phyloP scores from a whole-genome alignment of 139 green algal genomes.

The Chlamydomonas schloesseri region DNA sequence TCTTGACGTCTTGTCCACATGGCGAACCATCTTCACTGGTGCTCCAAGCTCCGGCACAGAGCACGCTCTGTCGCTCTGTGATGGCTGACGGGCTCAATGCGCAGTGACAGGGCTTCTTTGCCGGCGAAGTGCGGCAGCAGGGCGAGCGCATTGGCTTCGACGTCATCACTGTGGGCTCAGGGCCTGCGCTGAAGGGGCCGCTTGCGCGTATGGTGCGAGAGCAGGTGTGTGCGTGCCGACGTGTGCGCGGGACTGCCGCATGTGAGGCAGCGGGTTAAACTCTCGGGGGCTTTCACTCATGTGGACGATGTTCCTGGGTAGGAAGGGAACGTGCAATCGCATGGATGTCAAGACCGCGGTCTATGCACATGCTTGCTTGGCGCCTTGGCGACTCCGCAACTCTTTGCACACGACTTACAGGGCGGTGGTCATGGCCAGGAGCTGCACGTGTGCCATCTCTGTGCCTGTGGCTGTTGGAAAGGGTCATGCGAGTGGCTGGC shows the following conservation, averaged over 20 bases:
- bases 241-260: neutral
- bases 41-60: conserved; percentile 51
- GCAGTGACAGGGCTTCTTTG: conserved; percentile 37
- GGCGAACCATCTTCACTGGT: conserved; percentile 55
- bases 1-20: too few relatives aligned
- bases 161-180: conserved; percentile 32
- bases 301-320: too few relatives aligned
- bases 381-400: too few relatives aligned
- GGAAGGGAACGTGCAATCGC: too few relatives aligned
- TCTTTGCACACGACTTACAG: too few relatives aligned
- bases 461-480: too few relatives aligned
- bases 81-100: neutral
- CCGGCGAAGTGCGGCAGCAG: conserved; percentile 26
- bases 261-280: neutral
- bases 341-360: too few relatives aligned
- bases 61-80: conserved; percentile 31
- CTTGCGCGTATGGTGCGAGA: conserved; percentile 34
- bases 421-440: too few relatives aligned
- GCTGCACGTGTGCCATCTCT: too few relatives aligned
- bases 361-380: too few relatives aligned
- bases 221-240: neutral
- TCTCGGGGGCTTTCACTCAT: neutral
- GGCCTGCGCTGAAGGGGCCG: conserved; percentile 3
- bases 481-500: too few relatives aligned
- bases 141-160: conserved; percentile 57